phyloP scores from a whole-genome alignment of 306 rosid genomes.

The Vigna nakashimae region DNA sequence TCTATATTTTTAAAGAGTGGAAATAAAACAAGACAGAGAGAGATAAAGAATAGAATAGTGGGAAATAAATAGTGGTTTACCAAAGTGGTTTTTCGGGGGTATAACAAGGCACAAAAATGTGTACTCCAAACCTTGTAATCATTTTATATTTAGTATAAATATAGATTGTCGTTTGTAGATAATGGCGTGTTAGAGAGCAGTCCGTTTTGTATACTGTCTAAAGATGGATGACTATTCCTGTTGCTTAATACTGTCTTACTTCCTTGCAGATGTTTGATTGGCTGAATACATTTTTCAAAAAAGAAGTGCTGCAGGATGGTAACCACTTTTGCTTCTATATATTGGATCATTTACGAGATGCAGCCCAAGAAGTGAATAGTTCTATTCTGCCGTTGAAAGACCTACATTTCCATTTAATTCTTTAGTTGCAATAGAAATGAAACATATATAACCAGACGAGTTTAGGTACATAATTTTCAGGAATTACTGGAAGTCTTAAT shows the following conservation, averaged over 20 bases:
- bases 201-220: slow-evolving; percentile 12
- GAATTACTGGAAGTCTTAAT: slow-evolving; percentile 49
- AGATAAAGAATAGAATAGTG: not conserved
- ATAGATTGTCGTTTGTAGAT: not conserved
- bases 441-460: slow-evolving; percentile 45
- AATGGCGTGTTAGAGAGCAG: slow-evolving; percentile 6
- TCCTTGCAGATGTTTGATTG: slow-evolving; percentile 82
- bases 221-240: slow-evolving; percentile 27
- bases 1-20: not conserved
- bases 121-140: too few relatives aligned
- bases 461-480: slow-evolving; percentile 55
- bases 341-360: slow-evolving; percentile 49
- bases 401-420: slow-evolving; percentile 41
- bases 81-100: not conserved
- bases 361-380: slow-evolving; percentile 49
- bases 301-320: slow-evolving; percentile 40
- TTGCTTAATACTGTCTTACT: slow-evolving; percentile 38
- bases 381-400: slow-evolving; percentile 46
- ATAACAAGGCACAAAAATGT: too few relatives aligned
- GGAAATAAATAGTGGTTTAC: not conserved
- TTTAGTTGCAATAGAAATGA: slow-evolving; percentile 45
- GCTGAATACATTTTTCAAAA: slow-evolving; percentile 38
- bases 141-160: not conserved
- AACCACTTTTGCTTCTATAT: slow-evolving; percentile 38
- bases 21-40: too few relatives aligned